Base-by-base conservation (phyloP, 495 filamentous ascomycete species). In the Aspergillus indologenus region DNA sequence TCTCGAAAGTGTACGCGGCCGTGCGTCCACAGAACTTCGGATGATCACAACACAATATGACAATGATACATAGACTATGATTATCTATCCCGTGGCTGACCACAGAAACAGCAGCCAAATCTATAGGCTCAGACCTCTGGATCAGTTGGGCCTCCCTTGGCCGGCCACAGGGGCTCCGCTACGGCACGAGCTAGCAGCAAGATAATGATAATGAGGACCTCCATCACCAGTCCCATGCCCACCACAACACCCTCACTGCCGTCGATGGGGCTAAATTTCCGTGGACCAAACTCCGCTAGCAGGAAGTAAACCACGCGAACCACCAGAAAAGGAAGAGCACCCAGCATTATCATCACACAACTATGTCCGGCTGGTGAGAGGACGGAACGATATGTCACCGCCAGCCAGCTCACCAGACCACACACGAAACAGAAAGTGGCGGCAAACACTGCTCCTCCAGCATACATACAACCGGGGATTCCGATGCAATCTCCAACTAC, bases 201-300 rank as follows among this genome's bases (percentile, higher is more conserved):
- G 21, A 69, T 50, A 3, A 46, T 26, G 5, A 68, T 58, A 45
- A 66, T 49, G 40, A 74, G 50, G 5, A 68, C 54, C 45, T 74
- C 71, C 71, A 74, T 71, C 59, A 72, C 46, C 45, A 72, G 46
- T 17, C 65, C 62, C 68, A 72, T 72, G 1, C 64, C 65, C 48
- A 62, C 63, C 60, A 69, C 54, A 22, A 64, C 47, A 15, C 65
- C 60, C 4, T 61, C 51, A 52, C 64, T 51, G 12, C 71, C 71
- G 31, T 48, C 51, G 2, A 56, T 53, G 9, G 65, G 59, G 20
- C 60, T 68, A 56, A 66, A 74, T n/a, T 54, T 63, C 3, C 45
- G n/a, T 15, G 65, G 55, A 1, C 68, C 69, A 62, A 61, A 67
- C 45, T 68, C 45, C 54, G 57, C 56, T 19, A 71, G 51, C 52